Conservation (phyloP, 2,329 filamentous ascomycete genomes). For the Penicillium sclerotigenum region DNA sequence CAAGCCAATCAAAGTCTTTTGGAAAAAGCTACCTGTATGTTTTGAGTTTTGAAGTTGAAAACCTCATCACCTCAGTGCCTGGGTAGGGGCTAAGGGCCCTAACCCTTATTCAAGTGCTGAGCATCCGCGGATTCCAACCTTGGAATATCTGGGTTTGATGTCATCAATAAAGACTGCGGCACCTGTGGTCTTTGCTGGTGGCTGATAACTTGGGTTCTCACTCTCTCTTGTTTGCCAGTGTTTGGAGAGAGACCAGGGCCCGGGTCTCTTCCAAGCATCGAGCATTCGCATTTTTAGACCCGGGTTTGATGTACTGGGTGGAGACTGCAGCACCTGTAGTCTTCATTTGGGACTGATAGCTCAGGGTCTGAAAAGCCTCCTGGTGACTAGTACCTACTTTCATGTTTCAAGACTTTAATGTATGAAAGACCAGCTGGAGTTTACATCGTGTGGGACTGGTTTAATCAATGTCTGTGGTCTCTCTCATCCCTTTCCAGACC, state of each 20-base stretch:
- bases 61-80: not conserved
- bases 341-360: not conserved
- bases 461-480: not conserved
- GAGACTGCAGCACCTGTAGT: not conserved
- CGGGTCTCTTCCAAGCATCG: not conserved
- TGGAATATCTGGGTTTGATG: not conserved
- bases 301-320: not conserved
- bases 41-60: not conserved
- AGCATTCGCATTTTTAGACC: not conserved
- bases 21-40: not conserved
- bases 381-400: not conserved
- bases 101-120: not conserved
- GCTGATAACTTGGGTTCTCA: not conserved
- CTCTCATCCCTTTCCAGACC: not conserved
- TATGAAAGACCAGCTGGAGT: not conserved
- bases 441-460: not conserved
- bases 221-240: not conserved
- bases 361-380: not conserved
- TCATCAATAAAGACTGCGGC: not conserved
- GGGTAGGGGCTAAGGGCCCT: conserved; percentile 1
- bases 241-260: not conserved
- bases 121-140: not conserved
- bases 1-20: not conserved
- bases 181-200: not conserved
- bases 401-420: not conserved